Evolutionary conservation across 495 filamentous ascomycete species (phyloP), one percentile per base, ranked within the genome.

Genomic region (Neurospora sp.): DNA sequence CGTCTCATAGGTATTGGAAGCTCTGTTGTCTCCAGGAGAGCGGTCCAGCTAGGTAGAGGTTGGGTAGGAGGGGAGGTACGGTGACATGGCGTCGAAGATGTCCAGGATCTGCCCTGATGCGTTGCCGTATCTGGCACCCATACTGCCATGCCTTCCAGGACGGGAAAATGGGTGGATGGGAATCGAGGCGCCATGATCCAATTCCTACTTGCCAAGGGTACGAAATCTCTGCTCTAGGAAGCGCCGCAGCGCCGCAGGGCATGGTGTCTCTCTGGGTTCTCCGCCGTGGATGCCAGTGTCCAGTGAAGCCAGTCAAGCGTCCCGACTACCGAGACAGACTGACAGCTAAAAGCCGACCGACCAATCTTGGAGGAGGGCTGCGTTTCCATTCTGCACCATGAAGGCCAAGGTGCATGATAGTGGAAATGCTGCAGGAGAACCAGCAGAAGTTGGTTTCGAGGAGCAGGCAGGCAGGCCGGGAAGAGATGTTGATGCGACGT

Each of bases 1-100:
- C 54, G 54, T 31, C 13, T 17, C 54, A 34, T 62, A 34, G 54
- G 28, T 62, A 62, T 62, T 31, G 28, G 28, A 34, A 28, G 54
- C 54, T 66, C 28, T 66, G 28, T 19, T 62, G 54, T 62, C 11
- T 31, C 24, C 54, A 13, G 54, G 24, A 59, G 48, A 6, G 11
- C 19, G 43, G 43, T 21, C 43, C 69, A 78, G 39, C 19, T 24
- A 76, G 39, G 5, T 17, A 75, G 38, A 78, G 66, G 15, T 79
- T 71, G 10, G 76, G 66, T n/a, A 73, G 31, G 4, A 73, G 21
- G 11, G 45, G 21, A 54, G 21, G 48, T 28, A 59, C 21, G 71
- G 71, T 72, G 40, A 39, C 36, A 72, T 62, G 71, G 42, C 42
- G 42, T 69, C 36, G 54, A 72, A 15, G 42, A 40, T 39, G 54